Conservation (phyloP, 164 flowering plant genomes). For the Tinospora cordifolia region DNA sequence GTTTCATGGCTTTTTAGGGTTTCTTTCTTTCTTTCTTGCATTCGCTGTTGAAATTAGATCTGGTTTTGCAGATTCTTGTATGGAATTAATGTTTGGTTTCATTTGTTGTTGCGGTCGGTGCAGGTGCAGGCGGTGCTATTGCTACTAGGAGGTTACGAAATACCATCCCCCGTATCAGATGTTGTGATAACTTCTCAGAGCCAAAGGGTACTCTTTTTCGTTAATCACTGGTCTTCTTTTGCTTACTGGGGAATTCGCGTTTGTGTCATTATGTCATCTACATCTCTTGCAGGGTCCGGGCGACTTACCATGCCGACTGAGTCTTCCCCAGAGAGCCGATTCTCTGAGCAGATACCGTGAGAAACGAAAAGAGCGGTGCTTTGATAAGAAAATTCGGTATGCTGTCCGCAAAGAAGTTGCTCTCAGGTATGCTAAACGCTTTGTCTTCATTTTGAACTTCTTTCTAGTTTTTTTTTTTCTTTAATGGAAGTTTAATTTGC, state of each 20-base stretch:
- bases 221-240: background rate
- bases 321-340: slow-evolving; percentile 58
- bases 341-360: slow-evolving; percentile 63
- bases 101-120: background rate
- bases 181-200: slow-evolving; percentile 24
- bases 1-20: slow-evolving; percentile 6
- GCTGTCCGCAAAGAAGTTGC: slow-evolving; percentile 77
- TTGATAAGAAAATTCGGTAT: slow-evolving; percentile 78
- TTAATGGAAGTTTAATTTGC: background rate
- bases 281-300: slow-evolving; percentile 24
- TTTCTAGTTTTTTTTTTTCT: background rate
- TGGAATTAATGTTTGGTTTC: background rate
- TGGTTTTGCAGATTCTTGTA: too few species aligned
- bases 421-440: slow-evolving; percentile 37
- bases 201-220: slow-evolving; percentile 29
- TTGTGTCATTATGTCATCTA: slow-evolving; percentile 1
- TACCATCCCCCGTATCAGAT: slow-evolving; percentile 41
- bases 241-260: background rate
- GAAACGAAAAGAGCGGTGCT: slow-evolving; percentile 74
- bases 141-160: slow-evolving; percentile 61
- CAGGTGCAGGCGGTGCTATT: slow-evolving; percentile 70
- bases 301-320: slow-evolving; percentile 38
- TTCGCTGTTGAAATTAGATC: background rate
- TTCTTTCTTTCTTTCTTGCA: background rate
- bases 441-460: background rate